phyloP scores from a whole-genome alignment of 371 early-diverging fungal species.

The Rhizopus delemar region DNA sequence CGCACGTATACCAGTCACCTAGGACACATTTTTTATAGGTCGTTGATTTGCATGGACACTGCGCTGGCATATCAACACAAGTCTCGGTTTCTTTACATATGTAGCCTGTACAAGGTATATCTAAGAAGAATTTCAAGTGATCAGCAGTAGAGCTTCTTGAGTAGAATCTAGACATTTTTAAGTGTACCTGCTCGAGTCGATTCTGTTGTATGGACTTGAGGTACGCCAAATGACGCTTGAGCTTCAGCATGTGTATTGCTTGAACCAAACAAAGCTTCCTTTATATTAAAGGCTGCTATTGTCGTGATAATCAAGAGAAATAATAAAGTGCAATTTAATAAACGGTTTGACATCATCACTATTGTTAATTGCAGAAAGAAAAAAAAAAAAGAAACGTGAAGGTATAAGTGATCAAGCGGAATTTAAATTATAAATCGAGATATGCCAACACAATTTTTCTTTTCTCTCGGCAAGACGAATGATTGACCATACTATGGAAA shows the following conservation, averaged over 20 bases:
- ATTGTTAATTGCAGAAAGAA: not conserved
- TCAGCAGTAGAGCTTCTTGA: too few relatives aligned
- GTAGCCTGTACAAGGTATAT: slow-evolving; percentile 9
- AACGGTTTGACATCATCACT: not conserved
- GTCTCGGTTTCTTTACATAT: slow-evolving; percentile 9
- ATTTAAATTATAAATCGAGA: too few relatives aligned
- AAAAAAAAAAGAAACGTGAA: not conserved
- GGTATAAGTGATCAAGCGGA: not conserved
- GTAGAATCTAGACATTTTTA: too few relatives aligned
- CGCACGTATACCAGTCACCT: slow-evolving; percentile 21
- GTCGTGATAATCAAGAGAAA: not conserved
- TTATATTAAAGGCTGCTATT: slow-evolving; percentile 1
- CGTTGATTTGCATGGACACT: slow-evolving; percentile 12
- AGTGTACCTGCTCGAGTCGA: too few relatives aligned
- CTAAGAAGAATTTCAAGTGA: not conserved
- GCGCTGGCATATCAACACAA: slow-evolving; percentile 13
- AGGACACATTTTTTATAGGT: slow-evolving; percentile 8
- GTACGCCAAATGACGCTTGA: too few relatives aligned
- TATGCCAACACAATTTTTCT: too few relatives aligned
- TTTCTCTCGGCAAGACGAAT: too few relatives aligned
- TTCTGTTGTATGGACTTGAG: too few relatives aligned
- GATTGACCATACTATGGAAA: too few relatives aligned
- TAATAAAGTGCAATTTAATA: not conserved
- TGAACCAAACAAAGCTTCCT: not conserved
- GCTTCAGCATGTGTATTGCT: too few relatives aligned